These are phyloP conservation scores for Auricularia auricula-judae DNA, from an alignment of 768 basidiomycete genomes.

Conservation along the genomic window DNA sequence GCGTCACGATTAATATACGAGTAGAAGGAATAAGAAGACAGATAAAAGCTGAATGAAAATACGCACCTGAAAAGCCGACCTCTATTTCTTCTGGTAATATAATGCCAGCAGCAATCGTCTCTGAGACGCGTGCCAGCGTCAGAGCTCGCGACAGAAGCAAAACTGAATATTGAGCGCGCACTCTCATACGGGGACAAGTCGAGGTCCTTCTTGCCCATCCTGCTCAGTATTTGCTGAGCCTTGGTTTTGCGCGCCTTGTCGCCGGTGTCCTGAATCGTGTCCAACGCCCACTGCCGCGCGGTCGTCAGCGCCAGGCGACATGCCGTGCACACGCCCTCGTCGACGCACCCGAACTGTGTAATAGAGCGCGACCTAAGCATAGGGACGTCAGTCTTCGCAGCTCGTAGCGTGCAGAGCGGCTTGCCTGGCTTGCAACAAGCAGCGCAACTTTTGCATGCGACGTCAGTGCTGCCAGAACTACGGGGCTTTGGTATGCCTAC, in stretches of 20 bases:
- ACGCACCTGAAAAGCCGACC: conserved; percentile 59
- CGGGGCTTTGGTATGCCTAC: not conserved
- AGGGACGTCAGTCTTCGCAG: not conserved
- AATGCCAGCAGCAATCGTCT: conserved; percentile 82
- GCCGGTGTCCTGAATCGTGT: conserved; percentile 29
- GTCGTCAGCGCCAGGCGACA: not conserved
- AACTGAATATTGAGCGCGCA: conserved; percentile 23
- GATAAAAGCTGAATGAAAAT: not conserved
- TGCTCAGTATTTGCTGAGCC: conserved; percentile 57
- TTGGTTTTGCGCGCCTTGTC: conserved; percentile 51
- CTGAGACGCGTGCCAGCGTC: conserved; percentile 22
- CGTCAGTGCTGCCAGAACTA: not conserved
- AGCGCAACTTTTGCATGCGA: conserved; percentile 24
- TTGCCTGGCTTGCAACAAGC: conserved; percentile 40
- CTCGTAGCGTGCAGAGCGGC: conserved; percentile 9
- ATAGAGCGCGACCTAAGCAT: conserved; percentile 59
- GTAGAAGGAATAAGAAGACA: not conserved
- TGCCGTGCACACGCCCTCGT: not conserved
- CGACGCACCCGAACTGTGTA: conserved; percentile 58
- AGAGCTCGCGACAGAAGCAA: no score
- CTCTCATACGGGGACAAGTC: conserved; percentile 88
- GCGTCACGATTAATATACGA: conserved; percentile 8
- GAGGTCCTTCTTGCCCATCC: conserved; percentile 58
- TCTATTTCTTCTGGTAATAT: conserved; percentile 86
- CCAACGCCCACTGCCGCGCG: conserved; percentile 50